These are phyloP conservation scores for Meyerozyma sp. DNA, from an alignment of 1,139 yeast species.

Conservation along the genomic window DNA sequence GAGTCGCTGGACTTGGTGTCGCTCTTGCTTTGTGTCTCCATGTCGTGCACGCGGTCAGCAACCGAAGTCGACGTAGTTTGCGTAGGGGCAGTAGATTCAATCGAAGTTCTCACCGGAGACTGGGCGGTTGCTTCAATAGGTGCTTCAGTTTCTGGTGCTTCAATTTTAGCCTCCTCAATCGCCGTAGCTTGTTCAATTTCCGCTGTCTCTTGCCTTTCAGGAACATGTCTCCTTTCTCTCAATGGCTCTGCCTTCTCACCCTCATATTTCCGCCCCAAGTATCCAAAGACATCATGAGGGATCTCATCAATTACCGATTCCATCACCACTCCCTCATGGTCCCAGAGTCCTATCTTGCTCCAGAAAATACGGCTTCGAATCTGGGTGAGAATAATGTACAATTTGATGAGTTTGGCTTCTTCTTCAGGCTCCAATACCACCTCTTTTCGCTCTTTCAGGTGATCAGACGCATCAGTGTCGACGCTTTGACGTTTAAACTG, in stretches of 20 bases:
- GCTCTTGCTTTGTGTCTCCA: background rate
- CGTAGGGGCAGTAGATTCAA: too few species aligned
- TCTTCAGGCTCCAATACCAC: constrained; percentile 10
- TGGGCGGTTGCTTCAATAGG: background rate
- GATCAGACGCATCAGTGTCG: constrained; percentile 1
- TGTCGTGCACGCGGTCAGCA: too few species aligned
- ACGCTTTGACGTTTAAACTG: constrained; percentile 17
- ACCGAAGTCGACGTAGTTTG: too few species aligned
- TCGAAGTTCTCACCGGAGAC: too few species aligned
- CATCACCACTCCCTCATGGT: constrained; percentile 8
- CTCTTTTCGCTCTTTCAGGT: constrained; percentile 4
- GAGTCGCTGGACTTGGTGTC: background rate
- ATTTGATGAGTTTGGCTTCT: constrained; percentile 18
- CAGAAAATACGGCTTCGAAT: constrained; percentile 57
- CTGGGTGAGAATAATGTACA: constrained; percentile 19
- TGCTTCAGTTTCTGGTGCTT: background rate
- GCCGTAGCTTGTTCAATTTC: background rate
- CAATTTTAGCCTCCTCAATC: background rate
- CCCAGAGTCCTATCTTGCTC: constrained; percentile 77
- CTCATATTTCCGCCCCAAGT: background rate
- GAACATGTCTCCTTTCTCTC: background rate
- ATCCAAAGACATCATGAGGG: background rate
- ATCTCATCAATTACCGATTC: constrained; percentile 1
- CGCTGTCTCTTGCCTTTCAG: background rate
- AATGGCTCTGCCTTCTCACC: background rate